These are phyloP conservation scores for Podospora pseudopauciseta DNA, from an alignment of 495 filamentous ascomycete genomes.

Conservation along the genomic window DNA sequence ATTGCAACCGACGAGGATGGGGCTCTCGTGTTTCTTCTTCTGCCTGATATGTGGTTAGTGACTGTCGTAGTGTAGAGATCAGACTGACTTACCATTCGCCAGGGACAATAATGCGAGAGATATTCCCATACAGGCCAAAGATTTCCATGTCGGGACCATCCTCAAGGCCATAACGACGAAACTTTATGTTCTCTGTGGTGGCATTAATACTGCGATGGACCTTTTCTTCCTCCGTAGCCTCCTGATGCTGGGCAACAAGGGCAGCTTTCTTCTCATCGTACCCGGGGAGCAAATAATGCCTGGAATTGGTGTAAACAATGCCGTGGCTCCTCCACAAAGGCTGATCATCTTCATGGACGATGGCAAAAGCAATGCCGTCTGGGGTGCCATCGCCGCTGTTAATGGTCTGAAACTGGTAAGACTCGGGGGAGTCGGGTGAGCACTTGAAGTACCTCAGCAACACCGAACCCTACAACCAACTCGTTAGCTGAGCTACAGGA, in stretches of 20 bases:
- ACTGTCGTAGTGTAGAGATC: not conserved
- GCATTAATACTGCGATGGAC: not conserved
- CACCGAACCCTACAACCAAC: not conserved
- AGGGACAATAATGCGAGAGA: not conserved
- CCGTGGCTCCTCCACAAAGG: not conserved
- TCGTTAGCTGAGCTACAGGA: not conserved
- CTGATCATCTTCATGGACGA: not conserved
- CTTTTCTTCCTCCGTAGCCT: not conserved
- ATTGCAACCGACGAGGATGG: not conserved
- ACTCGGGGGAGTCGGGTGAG: not conserved
- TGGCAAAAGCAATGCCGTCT: not conserved
- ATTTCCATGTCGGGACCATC: not conserved
- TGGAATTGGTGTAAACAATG: not conserved
- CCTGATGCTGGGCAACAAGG: not conserved
- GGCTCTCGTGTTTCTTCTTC: not conserved
- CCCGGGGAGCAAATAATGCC: not conserved
- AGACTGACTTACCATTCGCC: not conserved
- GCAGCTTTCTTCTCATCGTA: not conserved
- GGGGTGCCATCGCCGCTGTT: not conserved
- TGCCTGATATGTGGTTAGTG: not conserved
- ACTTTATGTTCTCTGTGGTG: not conserved
- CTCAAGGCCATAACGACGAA: not conserved
- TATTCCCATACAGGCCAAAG: not conserved
- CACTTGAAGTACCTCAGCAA: not conserved
- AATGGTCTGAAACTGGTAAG: not conserved